Conservation (phyloP, 768 basidiomycete genomes). For the Lactarius vividus region DNA sequence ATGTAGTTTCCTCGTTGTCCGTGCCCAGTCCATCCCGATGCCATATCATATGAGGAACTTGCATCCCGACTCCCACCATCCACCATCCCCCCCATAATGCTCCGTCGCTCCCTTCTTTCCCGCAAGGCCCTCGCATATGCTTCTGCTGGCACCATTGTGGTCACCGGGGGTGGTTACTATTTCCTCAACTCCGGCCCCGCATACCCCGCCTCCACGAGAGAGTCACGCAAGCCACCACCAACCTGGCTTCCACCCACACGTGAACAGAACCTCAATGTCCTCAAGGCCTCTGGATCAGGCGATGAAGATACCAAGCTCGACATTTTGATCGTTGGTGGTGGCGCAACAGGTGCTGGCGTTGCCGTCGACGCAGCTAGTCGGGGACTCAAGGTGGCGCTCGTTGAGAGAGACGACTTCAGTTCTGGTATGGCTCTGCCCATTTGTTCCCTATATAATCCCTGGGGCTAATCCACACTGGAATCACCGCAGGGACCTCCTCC, state of each 20-base stretch:
- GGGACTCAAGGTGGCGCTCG: conserved; percentile 88
- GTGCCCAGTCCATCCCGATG: neutral
- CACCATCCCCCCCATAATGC: conserved; percentile 17
- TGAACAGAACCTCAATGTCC: conserved; percentile 57
- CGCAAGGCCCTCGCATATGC: conserved; percentile 53
- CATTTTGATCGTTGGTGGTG: conserved; percentile 85
- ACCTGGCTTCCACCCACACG: conserved; percentile 76
- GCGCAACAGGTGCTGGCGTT: conserved; percentile 95
- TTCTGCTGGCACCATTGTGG: conserved; percentile 50
- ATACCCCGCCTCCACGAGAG: conserved; percentile 60
- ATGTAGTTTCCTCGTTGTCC: neutral
- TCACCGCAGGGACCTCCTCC: conserved; percentile 75
- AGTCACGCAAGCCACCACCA: conserved; percentile 69
- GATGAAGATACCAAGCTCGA: conserved; percentile 62
- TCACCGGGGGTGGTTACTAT: conserved; percentile 61
- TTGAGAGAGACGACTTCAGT: conserved; percentile 90
- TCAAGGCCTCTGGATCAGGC: conserved; percentile 44
- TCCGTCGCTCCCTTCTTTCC: conserved; percentile 44
- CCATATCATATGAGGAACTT: conserved; percentile 5
- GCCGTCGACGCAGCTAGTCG: conserved; percentile 92
- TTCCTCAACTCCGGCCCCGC: conserved; percentile 73
- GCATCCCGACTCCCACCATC: neutral
- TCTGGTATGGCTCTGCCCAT: conserved; percentile 52
- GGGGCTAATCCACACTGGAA: neutral
- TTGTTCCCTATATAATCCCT: neutral